Evolutionary conservation across 1,284 basidiomycete genomes (phyloP).

Genomic region (Cryptococcus hybrid): DNA sequence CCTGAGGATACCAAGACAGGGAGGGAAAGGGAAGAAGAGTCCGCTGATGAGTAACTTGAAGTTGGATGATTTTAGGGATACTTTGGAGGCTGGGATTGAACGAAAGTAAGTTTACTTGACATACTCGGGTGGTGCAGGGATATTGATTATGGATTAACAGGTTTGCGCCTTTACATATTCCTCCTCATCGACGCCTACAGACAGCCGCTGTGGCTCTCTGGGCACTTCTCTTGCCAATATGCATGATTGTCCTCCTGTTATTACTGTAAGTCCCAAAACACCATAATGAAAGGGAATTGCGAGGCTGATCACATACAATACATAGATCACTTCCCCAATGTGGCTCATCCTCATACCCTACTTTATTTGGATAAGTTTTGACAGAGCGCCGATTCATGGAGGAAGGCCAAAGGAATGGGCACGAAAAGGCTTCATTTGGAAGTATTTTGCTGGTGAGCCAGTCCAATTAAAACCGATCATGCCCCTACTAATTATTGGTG

Average conservation of each 20-base stretch:
- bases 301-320: not conserved
- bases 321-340: slow-evolving; percentile 79
- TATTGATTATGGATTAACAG: slow-evolving; percentile 17
- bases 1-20: not conserved
- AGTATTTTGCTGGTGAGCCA: slow-evolving; percentile 48
- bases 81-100: slow-evolving; percentile 31
- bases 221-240: slow-evolving; percentile 75
- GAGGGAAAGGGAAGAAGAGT: slow-evolving; percentile 16
- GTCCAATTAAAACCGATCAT: not conserved
- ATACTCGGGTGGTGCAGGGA: not conserved
- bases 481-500: not conserved
- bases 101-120: slow-evolving; percentile 26
- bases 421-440: slow-evolving; percentile 69
- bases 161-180: slow-evolving; percentile 50
- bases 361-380: slow-evolving; percentile 75
- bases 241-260: slow-evolving; percentile 68
- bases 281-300: not conserved
- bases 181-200: slow-evolving; percentile 65
- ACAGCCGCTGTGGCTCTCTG: slow-evolving; percentile 82
- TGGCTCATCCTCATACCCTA: slow-evolving; percentile 88
- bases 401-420: slow-evolving; percentile 77
- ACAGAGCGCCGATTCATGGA: slow-evolving; percentile 73
- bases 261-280: slow-evolving; percentile 62
- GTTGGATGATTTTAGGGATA: slow-evolving; percentile 32
- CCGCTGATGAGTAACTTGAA: slow-evolving; percentile 24